These are phyloP conservation scores for Acrodontium crateriforme DNA, from an alignment of 2,329 filamentous ascomycete genomes.

Conservation along the genomic window DNA sequence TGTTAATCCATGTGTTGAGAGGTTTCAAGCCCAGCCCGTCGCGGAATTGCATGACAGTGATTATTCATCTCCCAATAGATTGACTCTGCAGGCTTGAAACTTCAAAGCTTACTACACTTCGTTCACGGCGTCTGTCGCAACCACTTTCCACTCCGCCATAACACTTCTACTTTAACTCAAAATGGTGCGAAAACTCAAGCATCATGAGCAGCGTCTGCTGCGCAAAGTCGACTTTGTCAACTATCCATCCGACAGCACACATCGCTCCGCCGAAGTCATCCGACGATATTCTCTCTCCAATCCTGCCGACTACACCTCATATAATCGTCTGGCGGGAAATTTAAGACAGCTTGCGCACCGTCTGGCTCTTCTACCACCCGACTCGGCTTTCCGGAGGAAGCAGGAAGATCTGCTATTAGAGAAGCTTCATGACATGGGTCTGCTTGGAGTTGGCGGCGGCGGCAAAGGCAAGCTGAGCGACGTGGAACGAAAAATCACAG, in stretches of 20 bases:
- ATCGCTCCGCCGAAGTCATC: conserved; percentile 68
- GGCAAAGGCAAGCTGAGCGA: conserved; percentile 47
- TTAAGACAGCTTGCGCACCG: conserved; percentile 81
- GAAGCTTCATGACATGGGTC: conserved; percentile 86
- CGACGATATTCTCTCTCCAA: conserved; percentile 87
- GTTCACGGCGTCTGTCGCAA: too few relatives aligned
- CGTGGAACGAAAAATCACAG: conserved; percentile 79
- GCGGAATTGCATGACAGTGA: conserved; percentile 1
- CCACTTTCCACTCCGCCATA: too few relatives aligned
- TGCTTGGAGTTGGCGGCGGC: conserved; percentile 56
- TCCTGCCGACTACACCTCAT: conserved; percentile 61
- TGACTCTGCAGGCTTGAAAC: neutral
- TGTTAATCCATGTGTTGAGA: conserved; percentile 1
- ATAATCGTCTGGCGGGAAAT: conserved; percentile 40
- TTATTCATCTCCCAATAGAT: neutral
- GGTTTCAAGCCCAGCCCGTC: neutral
- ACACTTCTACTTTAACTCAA: too few relatives aligned
- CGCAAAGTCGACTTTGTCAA: conserved; percentile 87
- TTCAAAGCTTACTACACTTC: neutral
- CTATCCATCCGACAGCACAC: conserved; percentile 64
- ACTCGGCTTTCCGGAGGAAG: conserved; percentile 64
- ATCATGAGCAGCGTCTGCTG: conserved; percentile 92
- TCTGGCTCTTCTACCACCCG: conserved; percentile 66
- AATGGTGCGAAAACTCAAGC: conserved; percentile 93
- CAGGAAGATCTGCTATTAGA: conserved; percentile 78